Evolutionary conservation across 805 yeast species (phyloP).

Genomic region (Candida nemodendra): DNA sequence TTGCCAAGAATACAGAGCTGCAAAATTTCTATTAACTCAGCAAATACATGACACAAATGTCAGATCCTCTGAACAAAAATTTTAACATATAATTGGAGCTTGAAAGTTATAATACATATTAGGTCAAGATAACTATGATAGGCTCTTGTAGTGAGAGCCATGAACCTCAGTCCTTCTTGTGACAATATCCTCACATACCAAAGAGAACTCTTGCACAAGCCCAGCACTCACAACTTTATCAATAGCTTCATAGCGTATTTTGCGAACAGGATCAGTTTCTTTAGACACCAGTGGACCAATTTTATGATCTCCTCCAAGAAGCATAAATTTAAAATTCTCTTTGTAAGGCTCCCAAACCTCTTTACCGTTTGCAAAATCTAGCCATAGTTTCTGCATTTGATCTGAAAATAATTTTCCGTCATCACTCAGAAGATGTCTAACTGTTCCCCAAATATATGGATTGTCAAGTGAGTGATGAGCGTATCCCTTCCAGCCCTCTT

Average conservation of each 20-base stretch:
- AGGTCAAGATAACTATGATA: no score
- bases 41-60: no score
- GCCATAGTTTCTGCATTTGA: not conserved
- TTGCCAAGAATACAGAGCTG: no score
- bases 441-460: constrained; percentile 3
- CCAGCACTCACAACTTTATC: not conserved
- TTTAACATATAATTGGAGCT: no score
- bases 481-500: constrained; percentile 5
- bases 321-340: not conserved
- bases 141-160: not conserved
- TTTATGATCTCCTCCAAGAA: not conserved
- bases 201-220: not conserved
- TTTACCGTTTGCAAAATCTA: not conserved
- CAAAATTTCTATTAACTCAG: no score
- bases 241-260: not conserved
- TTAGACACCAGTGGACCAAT: not conserved
- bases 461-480: constrained; percentile 5
- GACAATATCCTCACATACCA: not conserved
- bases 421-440: not conserved
- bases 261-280: not conserved
- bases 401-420: not conserved
- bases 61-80: no score
- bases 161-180: not conserved
- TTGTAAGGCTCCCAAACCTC: not conserved
- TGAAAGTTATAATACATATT: no score